Conservation (phyloP, 2,329 filamentous ascomycete species). For the Verticillium alfalfae region DNA sequence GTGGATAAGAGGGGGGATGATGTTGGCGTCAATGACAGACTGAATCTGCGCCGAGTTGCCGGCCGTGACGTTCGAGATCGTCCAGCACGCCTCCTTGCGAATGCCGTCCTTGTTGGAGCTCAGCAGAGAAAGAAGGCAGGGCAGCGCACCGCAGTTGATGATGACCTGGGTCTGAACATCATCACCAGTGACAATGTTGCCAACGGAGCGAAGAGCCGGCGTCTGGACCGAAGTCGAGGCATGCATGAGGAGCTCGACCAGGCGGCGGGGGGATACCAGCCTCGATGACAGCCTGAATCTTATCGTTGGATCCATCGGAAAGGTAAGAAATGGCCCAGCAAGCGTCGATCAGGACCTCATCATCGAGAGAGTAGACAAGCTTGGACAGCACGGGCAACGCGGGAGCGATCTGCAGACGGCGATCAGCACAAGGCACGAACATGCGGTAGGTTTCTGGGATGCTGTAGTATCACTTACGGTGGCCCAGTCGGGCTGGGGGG, state of each 20-base stretch:
- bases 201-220: conserved; percentile 90
- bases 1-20: conserved; percentile 93
- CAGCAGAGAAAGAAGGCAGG: conserved; percentile 86
- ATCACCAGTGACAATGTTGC: conserved; percentile 97
- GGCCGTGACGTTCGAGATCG: conserved; percentile 97
- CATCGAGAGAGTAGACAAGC: conserved; percentile 96
- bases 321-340: conserved; percentile 99
- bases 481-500: conserved; percentile 94
- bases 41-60: conserved; percentile 98
- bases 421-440: neutral
- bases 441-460: neutral
- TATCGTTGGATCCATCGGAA: conserved; percentile 96
- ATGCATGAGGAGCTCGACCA: conserved; percentile 97
- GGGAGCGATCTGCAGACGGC: conserved; percentile 69
- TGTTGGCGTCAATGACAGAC: conserved; percentile 91
- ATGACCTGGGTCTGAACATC: conserved; percentile 99
- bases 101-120: conserved; percentile 98
- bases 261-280: conserved; percentile 91
- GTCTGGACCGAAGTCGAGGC: conserved; percentile 98
- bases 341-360: conserved; percentile 96
- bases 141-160: conserved; percentile 93
- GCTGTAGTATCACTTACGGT: conserved; percentile 59
- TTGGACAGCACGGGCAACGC: conserved; percentile 93
- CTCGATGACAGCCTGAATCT: conserved; percentile 98
- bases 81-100: conserved; percentile 99